Evolutionary conservation across 2,329 filamentous ascomycete species (phyloP), one percentile per base, ranked within the genome.

Genomic region (Fusarium clavum): DNA sequence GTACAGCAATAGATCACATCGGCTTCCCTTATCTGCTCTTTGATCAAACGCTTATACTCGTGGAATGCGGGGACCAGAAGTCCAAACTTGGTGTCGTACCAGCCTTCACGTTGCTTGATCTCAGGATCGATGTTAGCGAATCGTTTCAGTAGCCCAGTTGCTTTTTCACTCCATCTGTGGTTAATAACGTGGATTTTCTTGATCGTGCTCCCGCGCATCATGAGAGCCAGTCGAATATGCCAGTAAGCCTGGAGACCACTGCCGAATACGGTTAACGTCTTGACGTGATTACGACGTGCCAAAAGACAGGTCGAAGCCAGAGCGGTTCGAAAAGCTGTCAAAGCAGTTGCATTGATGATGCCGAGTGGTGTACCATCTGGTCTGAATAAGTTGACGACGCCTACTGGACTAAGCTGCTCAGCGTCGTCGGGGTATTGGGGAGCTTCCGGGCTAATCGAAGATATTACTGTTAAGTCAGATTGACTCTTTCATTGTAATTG

Each of bases 1-100:
- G 94, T 97, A 71, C 93, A 97, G 81, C 93, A 95, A 81, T 97
- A 96, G 40, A 98, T 92, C 12, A 92, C 91, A 74, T 96, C 93
- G 1, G 92, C 88, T 11, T 87, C 88, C 40, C 89, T 83, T 53
- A 98, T 84, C 52, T 93, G 88, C 40, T 91, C 87, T 74, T 91
- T 91, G 38, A 94, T 80, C 22, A 96, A 82, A 2, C 93, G 80
- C 10, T 83, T 79, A 74, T 85, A 90, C 73, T 90, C 94, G 59
- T 87, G 88, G 71, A 95, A 95, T 2, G 87, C 84, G 0, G 90
- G 90, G 8, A 92, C 94, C 49, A 91, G 73, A 22, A 90, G 79
- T 32, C 88, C 88, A 74, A 96, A 94, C 72, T 93, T 90, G 27
- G 90, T 85, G 41, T 87, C 81, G 0, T 80, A 75, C 84, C 91